phyloP scores from a whole-genome alignment of 2,329 filamentous ascomycete genomes.

The Neofusicoccum kwambonambiense region DNA sequence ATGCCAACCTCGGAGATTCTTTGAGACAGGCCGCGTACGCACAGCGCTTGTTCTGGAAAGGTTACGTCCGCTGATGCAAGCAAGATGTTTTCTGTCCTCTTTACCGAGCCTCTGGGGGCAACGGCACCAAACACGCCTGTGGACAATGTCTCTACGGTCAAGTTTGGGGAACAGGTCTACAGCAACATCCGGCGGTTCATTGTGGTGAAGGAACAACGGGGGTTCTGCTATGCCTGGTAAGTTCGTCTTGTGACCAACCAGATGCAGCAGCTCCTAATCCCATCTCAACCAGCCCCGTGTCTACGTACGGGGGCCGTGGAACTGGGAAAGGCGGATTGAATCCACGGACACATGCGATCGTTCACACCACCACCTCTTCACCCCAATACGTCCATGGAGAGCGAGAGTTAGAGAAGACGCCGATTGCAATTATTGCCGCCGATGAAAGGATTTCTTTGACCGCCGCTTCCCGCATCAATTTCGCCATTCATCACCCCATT shows the following conservation, averaged over 20 bases:
- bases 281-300: constrained; percentile 35
- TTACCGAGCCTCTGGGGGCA: background rate
- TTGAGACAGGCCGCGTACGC: background rate
- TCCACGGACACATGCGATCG: constrained; percentile 37
- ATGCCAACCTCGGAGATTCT: background rate
- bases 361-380: constrained; percentile 26
- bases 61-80: background rate
- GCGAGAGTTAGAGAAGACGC: constrained; percentile 34
- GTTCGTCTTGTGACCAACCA: background rate
- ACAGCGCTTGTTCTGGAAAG: too few species aligned
- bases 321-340: constrained; percentile 38
- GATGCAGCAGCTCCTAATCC: background rate
- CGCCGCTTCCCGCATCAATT: constrained; percentile 41
- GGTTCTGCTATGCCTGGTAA: constrained; percentile 29
- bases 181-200: constrained; percentile 31
- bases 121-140: background rate
- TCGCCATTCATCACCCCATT: constrained; percentile 43
- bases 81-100: constrained; percentile 10
- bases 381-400: constrained; percentile 25
- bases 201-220: constrained; percentile 21
- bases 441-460: constrained; percentile 28
- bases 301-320: constrained; percentile 40
- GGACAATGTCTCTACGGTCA: constrained; percentile 15
- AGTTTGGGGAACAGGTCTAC: constrained; percentile 22
- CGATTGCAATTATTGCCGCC: constrained; percentile 29